Evolutionary conservation across 495 filamentous ascomycete species (phyloP), one percentile per base, ranked within the genome.

Genomic region (Aspergillus saccharolyticus): DNA sequence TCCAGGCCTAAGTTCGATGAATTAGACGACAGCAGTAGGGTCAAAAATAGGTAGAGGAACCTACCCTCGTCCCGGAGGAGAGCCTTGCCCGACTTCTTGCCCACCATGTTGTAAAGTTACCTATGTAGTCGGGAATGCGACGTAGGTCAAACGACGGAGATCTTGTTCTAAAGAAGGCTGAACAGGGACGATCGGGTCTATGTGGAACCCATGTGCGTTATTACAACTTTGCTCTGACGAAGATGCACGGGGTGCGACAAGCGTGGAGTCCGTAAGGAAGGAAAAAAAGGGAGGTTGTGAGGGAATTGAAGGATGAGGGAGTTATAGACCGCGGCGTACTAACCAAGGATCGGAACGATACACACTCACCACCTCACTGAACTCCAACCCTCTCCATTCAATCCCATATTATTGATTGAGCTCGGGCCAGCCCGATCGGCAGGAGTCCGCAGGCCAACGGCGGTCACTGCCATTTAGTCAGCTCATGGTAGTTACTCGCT

Each of bases 1-100:
- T 94, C 90, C 45, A 98, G 85, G 57, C 94, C 94, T 96, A 55
- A 18, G 28, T 17, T 42, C 0, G 43, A 39, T 4, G 17, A 21
- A 49, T 59, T 54, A 61, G 55, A 15, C 15, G 20, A n/a, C n/a
- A n/a, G 28, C 18, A 24, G 10, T 8, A 21, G n/a, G 15, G 44
- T 6, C 15, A 3, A 56, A 46, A n/a, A 57, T 52, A 43, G 39
- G 52, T 17, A 47, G 18, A 53, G 46, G n/a, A 25, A 59, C 72
- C 39, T 73, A 82, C 83, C 83, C 72, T 86, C 83, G 73, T 86
- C 83, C 63, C 81, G 79, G 70, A 82, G 73, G 65, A 82, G 80
- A 52, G 81, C 82, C 71, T 85, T 84, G 33, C 80, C 81, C 42
- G 82, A 84, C 56, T 84, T 85, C 65, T 86, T 86, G 53, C 83